Percentiles rank a stretch among this genome's conserved stretches.
Conservation (phyloP, 2,329 filamentous ascomycete species). For the Fusarium sambucinum region DNA sequence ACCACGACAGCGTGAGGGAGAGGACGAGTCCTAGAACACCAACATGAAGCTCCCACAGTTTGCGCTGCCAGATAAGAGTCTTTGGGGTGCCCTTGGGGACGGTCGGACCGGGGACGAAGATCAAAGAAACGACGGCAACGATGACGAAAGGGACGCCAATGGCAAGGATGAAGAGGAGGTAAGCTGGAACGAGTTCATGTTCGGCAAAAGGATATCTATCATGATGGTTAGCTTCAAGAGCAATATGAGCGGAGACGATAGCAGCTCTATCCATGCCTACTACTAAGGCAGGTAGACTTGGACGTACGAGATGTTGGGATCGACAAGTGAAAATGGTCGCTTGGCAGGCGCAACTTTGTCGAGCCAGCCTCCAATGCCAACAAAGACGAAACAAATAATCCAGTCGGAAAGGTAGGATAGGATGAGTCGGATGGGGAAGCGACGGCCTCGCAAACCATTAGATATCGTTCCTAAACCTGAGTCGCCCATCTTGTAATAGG, state of each 20-base stretch:
- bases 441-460: conserved; percentile 33
- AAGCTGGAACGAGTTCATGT: conserved; percentile 78
- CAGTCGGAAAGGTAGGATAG: conserved; percentile 82
- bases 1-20: conserved; percentile 77
- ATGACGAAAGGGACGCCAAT: conserved; percentile 74
- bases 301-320: conserved; percentile 79
- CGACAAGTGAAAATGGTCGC: conserved; percentile 76
- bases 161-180: conserved; percentile 72
- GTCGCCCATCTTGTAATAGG: conserved; percentile 47
- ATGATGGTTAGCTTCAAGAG: conserved; percentile 13
- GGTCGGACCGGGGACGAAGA: conserved; percentile 79
- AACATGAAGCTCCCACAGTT: conserved; percentile 90
- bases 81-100: conserved; percentile 72
- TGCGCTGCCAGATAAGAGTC: conserved; percentile 78
- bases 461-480: conserved; percentile 38
- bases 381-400: conserved; percentile 73
- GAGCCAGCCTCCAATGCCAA: conserved; percentile 69
- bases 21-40: conserved; percentile 86
- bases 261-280: neutral
- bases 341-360: conserved; percentile 72
- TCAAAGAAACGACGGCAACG: conserved; percentile 75
- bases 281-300: neutral
- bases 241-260: neutral
- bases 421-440: conserved; percentile 56
- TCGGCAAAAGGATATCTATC: conserved; percentile 75